These are phyloP conservation scores for Balansia obtecta DNA, from an alignment of 2,329 filamentous ascomycete genomes.

Conservation along the genomic window DNA sequence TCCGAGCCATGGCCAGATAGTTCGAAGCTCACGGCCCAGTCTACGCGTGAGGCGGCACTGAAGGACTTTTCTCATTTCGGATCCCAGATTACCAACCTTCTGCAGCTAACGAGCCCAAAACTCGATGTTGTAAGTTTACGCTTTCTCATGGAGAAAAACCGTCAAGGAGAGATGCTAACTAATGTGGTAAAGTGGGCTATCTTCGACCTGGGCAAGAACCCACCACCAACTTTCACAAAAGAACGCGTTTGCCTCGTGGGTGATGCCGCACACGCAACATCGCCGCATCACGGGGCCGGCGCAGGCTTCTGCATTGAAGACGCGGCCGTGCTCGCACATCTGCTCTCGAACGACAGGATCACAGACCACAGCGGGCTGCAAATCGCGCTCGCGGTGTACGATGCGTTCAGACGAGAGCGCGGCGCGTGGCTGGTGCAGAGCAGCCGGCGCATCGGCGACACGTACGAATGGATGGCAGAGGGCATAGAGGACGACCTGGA, in stretches of 20 bases:
- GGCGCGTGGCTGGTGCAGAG: constrained; percentile 5
- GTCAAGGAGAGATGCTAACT: background rate
- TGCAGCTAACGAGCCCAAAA: background rate
- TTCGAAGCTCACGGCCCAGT: background rate
- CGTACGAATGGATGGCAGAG: constrained; percentile 8
- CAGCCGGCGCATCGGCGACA: constrained; percentile 6
- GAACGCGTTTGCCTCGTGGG: constrained; percentile 5
- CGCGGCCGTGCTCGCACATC: constrained; percentile 4
- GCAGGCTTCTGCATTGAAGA: constrained; percentile 5
- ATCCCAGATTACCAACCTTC: background rate
- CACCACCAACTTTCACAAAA: constrained; percentile 1
- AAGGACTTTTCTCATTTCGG: constrained; percentile 3
- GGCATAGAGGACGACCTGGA: constrained; percentile 6
- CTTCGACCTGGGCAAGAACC: constrained; percentile 5
- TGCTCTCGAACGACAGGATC: background rate
- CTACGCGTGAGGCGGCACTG: constrained; percentile 3
- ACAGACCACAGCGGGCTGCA: background rate
- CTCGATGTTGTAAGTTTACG: constrained; percentile 1
- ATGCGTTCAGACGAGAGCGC: background rate
- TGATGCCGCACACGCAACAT: constrained; percentile 7
- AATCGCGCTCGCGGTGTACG: background rate
- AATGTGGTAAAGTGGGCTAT: constrained; percentile 3
- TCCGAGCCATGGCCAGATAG: background rate
- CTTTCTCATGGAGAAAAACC: too few relatives aligned
- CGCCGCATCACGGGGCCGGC: constrained; percentile 5